These are phyloP conservation scores for Gynochthodes officinalis DNA, from an alignment of 257 asterid genomes.

Conservation along the genomic window DNA sequence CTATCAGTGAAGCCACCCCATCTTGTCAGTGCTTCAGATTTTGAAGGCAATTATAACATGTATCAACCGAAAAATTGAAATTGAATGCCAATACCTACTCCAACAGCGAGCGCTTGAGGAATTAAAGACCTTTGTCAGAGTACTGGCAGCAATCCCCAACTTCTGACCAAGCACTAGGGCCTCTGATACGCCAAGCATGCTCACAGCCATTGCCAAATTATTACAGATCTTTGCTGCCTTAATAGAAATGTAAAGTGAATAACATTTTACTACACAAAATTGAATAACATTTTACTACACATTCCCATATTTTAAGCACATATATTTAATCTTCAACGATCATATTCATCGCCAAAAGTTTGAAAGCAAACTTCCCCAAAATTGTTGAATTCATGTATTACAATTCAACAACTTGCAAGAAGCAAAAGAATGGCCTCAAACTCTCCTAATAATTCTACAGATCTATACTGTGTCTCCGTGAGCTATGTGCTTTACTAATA, in stretches of 20 bases:
- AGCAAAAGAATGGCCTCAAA: not conserved
- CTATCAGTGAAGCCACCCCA: not conserved
- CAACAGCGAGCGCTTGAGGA: constrained; percentile 97
- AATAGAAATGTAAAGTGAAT: constrained; percentile 9
- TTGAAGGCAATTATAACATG: not conserved
- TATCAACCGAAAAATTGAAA: constrained; percentile 11
- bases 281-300: not conserved
- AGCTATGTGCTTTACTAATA: not conserved
- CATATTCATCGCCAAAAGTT: not conserved
- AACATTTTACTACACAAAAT: not conserved
- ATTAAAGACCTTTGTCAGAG: constrained; percentile 73
- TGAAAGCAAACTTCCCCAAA: not conserved
- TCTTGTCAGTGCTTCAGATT: not conserved
- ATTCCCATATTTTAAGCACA: not conserved
- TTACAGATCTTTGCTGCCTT: constrained; percentile 95
- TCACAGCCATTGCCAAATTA: constrained; percentile 92
- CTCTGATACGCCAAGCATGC: constrained; percentile 97
- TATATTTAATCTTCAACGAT: constrained; percentile 3
- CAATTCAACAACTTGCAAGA: not conserved
- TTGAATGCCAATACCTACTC: constrained; percentile 70
- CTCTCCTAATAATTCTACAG: not conserved
- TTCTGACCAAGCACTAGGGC: constrained; percentile 91
- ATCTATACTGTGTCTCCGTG: not conserved
- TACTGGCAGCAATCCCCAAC: constrained; percentile 63
- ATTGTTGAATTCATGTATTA: not conserved